Evolutionary conservation across 768 basidiomycete genomes (phyloP).

Genomic region (Botryobasidium botryosum): DNA sequence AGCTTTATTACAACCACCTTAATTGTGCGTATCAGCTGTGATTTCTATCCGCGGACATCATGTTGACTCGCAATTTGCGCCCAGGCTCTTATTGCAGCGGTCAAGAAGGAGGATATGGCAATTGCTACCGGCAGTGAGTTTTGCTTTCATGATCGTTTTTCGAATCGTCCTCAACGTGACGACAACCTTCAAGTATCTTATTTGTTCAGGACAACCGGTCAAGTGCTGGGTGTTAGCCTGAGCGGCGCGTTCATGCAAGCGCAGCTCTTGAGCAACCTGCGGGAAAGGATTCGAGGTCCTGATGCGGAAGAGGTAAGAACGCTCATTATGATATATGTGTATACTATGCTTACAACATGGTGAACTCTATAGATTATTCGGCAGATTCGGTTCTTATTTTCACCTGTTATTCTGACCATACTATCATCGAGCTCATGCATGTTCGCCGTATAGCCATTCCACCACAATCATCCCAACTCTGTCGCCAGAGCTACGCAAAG

Average conservation of each 20-base stretch:
- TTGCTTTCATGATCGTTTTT: too few species aligned
- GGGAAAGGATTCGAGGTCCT: constrained; percentile 58
- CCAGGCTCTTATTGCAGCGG: constrained; percentile 76
- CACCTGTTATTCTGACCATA: not conserved
- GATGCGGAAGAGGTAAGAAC: constrained; percentile 57
- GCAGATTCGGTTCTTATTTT: not conserved
- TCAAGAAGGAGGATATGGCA: constrained; percentile 65
- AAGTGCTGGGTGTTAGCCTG: constrained; percentile 86
- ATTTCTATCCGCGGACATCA: constrained; percentile 7
- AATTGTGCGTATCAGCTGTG: constrained; percentile 31
- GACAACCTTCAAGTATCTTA: constrained; percentile 55
- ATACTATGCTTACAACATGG: not conserved
- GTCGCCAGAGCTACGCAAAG: constrained; percentile 33
- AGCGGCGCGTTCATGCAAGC: constrained; percentile 73
- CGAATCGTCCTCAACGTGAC: not conserved
- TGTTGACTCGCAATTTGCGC: too few species aligned
- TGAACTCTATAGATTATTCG: constrained; percentile 1
- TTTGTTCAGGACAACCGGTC: constrained; percentile 83
- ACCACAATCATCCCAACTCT: constrained; percentile 55
- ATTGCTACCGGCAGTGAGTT: constrained; percentile 82
- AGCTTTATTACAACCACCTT: constrained; percentile 73
- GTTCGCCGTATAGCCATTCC: constrained; percentile 19
- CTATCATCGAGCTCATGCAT: constrained; percentile 14
- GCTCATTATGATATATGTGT: too few species aligned
- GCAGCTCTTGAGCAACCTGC: constrained; percentile 53